A percentile compares a stretch with the other conserved stretches of the same genome.
phyloP scores from a whole-genome alignment of 2,329 filamentous ascomycete species.

The Fusarium equiseti region DNA sequence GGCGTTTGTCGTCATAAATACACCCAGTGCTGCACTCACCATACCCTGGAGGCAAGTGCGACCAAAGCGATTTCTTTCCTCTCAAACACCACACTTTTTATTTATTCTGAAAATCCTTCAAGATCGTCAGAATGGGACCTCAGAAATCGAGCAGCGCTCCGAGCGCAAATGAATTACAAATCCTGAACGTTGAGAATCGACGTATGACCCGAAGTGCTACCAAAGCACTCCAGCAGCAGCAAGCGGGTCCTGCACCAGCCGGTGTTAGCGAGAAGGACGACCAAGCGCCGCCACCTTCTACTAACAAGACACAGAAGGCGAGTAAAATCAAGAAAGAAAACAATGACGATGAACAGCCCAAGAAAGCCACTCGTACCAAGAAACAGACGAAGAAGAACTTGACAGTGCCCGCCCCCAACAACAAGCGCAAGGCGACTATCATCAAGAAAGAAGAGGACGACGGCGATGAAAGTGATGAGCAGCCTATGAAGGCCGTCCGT shows the following conservation, averaged over 20 bases:
- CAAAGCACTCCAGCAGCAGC: neutral
- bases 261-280: neutral
- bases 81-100: neutral
- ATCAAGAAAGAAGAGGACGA: neutral
- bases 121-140: slow-evolving; percentile 15
- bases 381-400: neutral
- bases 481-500: neutral
- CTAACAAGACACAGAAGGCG: neutral
- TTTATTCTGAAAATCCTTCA: neutral
- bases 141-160: neutral
- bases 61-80: neutral
- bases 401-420: neutral
- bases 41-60: slow-evolving; percentile 26
- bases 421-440: fast-evolving
- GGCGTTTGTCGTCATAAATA: neutral
- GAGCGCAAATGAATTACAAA: neutral
- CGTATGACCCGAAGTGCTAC: neutral
- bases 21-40: neutral
- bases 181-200: neutral
- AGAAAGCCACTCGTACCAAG: neutral
- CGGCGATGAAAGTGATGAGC: neutral
- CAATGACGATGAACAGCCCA: neutral
- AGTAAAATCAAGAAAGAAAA: neutral
- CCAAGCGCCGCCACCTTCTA: neutral
- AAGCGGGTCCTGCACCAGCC: neutral